Percentiles rank a stretch among this genome's conserved stretches.
Conservation (phyloP, 768 basidiomycete species). For the Nidula microcarpa region DNA sequence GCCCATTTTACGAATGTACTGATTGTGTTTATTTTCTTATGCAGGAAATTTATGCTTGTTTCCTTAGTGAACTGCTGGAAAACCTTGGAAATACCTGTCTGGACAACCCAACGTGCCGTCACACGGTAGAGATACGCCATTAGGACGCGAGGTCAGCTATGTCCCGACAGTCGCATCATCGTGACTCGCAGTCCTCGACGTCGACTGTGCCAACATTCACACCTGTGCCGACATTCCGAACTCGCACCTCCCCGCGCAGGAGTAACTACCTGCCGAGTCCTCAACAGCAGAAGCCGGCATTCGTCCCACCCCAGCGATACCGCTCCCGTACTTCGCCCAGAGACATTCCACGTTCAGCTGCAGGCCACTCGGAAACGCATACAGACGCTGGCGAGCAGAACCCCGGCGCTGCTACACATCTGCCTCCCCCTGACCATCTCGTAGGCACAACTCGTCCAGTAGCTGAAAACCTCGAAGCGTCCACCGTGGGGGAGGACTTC, state of each 20-base stretch:
- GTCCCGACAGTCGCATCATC: too few species aligned
- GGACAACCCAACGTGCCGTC: too few species aligned
- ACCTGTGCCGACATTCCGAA: not conserved
- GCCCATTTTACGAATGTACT: too few species aligned
- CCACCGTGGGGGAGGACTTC: not conserved
- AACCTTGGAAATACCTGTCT: too few species aligned
- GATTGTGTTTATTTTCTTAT: too few species aligned
- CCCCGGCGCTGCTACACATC: not conserved
- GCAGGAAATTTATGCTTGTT: too few species aligned
- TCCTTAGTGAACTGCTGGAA: too few species aligned
- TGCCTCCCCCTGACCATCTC: not conserved
- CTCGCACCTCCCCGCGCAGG: not conserved
- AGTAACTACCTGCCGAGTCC: not conserved
- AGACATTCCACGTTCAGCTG: constrained; percentile 9
- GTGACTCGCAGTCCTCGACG: too few species aligned
- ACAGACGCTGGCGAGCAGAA: too few species aligned
- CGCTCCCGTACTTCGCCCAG: constrained; percentile 14
- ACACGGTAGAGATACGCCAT: too few species aligned
- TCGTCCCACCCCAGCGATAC: not conserved
- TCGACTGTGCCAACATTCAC: not conserved
- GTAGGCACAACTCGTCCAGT: not conserved
- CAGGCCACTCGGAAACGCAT: not conserved
- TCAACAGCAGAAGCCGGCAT: not conserved
- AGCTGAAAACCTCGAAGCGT: not conserved
- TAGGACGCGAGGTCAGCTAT: too few species aligned